These are phyloP conservation scores for Rhodamnia argentea DNA, from an alignment of 345 rosid species.

Conservation along the genomic window DNA sequence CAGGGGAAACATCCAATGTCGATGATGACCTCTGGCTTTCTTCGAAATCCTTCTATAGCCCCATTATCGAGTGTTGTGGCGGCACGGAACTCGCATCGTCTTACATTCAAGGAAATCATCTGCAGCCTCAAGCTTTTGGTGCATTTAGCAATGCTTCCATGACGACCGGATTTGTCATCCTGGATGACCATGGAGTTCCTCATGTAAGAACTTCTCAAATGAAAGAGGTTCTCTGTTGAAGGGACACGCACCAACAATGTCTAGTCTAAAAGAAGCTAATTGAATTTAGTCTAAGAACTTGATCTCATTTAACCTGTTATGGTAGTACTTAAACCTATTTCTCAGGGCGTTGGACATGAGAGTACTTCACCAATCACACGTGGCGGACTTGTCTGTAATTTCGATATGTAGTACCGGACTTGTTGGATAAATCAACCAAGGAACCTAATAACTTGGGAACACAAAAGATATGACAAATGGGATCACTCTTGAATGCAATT, in stretches of 20 bases:
- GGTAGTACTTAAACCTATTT: not conserved
- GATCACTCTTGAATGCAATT: not conserved
- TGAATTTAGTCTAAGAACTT: not conserved
- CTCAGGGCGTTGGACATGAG: not conserved
- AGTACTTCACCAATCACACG: not conserved
- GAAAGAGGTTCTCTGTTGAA: not conserved
- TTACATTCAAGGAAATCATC: conserved; percentile 52
- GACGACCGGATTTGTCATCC: conserved; percentile 70
- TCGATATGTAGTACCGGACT: not conserved
- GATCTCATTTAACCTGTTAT: not conserved
- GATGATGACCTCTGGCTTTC: conserved; percentile 97
- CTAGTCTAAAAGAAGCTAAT: not conserved
- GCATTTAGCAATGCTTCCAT: conserved; percentile 68
- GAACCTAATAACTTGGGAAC: not conserved
- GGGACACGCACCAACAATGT: not conserved
- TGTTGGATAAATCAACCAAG: not conserved
- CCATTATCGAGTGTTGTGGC: conserved; percentile 76
- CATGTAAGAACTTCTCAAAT: conserved; percentile 27
- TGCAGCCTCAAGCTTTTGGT: conserved; percentile 92
- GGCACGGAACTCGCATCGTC: conserved; percentile 85
- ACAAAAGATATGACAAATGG: not conserved
- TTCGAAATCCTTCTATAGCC: conserved; percentile 64
- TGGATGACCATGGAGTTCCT: conserved; percentile 56
- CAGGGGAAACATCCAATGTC: conserved; percentile 82
- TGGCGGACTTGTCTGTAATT: not conserved